Base-by-base conservation (phyloP, 805 yeast species). In the Brettanomyces custersianus region DNA sequence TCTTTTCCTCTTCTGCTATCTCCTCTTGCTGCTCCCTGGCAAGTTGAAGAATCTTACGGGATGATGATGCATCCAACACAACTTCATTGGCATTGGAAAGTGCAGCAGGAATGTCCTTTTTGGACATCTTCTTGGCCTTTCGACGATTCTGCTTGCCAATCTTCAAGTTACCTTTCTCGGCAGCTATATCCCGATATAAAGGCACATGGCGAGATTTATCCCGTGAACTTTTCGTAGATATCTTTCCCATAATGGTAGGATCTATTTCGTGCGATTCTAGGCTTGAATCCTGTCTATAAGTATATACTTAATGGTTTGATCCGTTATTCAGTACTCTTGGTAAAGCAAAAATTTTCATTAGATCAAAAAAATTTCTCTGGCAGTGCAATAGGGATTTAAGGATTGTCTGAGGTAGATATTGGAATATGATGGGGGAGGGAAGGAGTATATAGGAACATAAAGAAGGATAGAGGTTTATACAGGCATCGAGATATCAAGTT, bases 1-100 rank as follows among this genome's bases (percentile, higher is more conserved):
- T 35, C 25, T 46, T 46, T 8, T 36, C 48, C 51, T 84, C 95
- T 33, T 66, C 77, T 36, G 76, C 88, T 16, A 88, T 56, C 54
- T 92, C 99, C 31, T 83, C 87, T 59, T 87, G 96, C 63, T 92
- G 99, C 50, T 82, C 90, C 48, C 73, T 78, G 15, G 98, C 99
- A 42, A 92, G 67, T 55, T 82, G 84, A 46, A 92, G 66, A 57
- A 92, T 88, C 60, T 76, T 85, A 58, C 94, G 70, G 1, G 96
- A 84, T 21, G 85, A 64, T 15, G 75, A 66, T 15, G 96, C 82
- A 62, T 90, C 96, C 27, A 92, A 68, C 47, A 63, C 80, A 30
- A 70, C 77, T 32, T 78, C 87, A 19, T 69, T 78, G 25, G 66
- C 62, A 40, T 66, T 70, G 10, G 68, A 73, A 11, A 54, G 64